A percentile compares a stretch with the other conserved stretches of the same genome.
Conservation (phyloP, 805 yeast genomes). For the Alloascoidea africana region DNA sequence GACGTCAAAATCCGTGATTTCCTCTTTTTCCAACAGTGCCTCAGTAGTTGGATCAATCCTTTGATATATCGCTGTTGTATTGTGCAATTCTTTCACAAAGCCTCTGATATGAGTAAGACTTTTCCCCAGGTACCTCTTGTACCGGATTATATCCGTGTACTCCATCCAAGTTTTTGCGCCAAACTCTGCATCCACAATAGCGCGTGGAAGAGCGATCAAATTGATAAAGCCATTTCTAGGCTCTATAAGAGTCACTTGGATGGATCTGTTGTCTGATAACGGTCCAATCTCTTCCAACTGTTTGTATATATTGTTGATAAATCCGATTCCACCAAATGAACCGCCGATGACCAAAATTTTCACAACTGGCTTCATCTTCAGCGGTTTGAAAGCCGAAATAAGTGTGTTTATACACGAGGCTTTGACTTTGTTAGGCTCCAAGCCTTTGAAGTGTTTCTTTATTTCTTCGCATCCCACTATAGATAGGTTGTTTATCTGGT, state of each 20-base stretch:
- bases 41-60: not conserved
- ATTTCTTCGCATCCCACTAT: too few relatives aligned
- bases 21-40: not conserved
- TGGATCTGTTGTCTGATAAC: not conserved
- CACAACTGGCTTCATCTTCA: not conserved
- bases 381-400: not conserved
- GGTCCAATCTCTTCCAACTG: not conserved
- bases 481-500: too few relatives aligned
- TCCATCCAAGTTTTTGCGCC: not conserved
- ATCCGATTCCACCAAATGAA: not conserved
- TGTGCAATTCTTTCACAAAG: not conserved
- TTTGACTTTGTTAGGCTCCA: too few relatives aligned
- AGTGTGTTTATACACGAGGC: too few relatives aligned
- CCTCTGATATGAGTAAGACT: slow-evolving; percentile 1
- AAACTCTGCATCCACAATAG: not conserved
- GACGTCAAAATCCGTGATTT: not conserved
- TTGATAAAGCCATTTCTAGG: slow-evolving; percentile 1
- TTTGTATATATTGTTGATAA: not conserved
- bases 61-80: not conserved
- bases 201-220: not conserved
- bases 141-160: not conserved
- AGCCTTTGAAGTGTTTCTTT: too few relatives aligned
- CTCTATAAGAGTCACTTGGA: not conserved
- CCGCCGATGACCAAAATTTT: not conserved
- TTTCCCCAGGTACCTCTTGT: not conserved